phyloP scores from a whole-genome alignment of 352 stramenopile species.

The Blastocystis sp. region DNA sequence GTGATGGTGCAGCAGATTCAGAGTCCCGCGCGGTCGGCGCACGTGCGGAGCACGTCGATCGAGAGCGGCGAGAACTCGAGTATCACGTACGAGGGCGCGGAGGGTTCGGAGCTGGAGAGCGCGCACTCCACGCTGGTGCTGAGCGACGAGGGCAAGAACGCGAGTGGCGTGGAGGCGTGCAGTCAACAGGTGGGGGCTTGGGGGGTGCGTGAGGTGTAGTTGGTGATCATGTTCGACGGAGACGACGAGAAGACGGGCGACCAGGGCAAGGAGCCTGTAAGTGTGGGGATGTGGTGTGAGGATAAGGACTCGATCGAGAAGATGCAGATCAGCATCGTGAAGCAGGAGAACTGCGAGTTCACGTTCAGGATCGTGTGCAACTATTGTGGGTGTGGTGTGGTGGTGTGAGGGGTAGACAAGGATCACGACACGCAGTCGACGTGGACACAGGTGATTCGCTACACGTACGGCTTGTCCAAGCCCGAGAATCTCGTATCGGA shows the following conservation, averaged over 20 bases:
- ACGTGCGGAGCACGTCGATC: not conserved
- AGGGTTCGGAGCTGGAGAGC: not conserved
- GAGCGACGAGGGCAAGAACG: not conserved
- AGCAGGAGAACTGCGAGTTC: slow-evolving; percentile 60
- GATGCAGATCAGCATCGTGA: slow-evolving; percentile 19
- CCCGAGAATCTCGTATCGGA: slow-evolving; percentile 36
- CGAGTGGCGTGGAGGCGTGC: not conserved
- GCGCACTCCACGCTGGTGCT: not conserved
- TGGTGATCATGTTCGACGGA: slow-evolving; percentile 40
- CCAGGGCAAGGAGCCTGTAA: not conserved
- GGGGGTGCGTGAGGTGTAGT: not conserved
- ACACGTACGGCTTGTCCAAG: slow-evolving; percentile 26
- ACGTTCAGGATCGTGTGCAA: slow-evolving; percentile 59
- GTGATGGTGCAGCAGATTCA: not conserved
- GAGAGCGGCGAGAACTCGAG: not conserved
- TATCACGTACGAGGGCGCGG: not conserved
- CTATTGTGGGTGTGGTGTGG: slow-evolving; percentile 30
- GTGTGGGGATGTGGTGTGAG: not conserved
- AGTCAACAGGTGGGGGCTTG: not conserved
- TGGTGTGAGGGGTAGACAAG: slow-evolving; percentile 17
- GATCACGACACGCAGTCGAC: slow-evolving; percentile 32
- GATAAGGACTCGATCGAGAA: slow-evolving; percentile 33
- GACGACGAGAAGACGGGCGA: slow-evolving; percentile 6
- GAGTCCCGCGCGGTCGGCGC: not conserved
- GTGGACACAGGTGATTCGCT: slow-evolving; percentile 51